These are phyloP conservation scores for Leccinum subrobustum DNA, from an alignment of 1,284 basidiomycete species.

Conservation along the genomic window DNA sequence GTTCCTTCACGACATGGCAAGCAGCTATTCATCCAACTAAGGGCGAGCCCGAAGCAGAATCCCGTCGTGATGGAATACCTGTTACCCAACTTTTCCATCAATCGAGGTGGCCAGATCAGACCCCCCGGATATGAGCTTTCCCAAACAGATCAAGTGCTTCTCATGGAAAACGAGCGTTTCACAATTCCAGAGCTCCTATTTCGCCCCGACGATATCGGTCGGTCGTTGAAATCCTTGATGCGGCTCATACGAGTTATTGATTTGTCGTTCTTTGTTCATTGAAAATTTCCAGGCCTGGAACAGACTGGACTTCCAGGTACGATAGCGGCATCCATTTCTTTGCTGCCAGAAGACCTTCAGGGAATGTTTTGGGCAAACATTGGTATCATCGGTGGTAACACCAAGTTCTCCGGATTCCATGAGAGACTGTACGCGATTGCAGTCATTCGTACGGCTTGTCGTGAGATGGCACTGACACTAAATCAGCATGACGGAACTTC, in stretches of 20 bases:
- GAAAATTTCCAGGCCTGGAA: slow-evolving; percentile 59
- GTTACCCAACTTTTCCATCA: slow-evolving; percentile 81
- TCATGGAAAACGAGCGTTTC: slow-evolving; percentile 90
- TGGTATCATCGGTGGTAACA: slow-evolving; percentile 83
- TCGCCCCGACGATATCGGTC: slow-evolving; percentile 85
- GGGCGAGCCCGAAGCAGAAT: slow-evolving; percentile 53
- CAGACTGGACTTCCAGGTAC: slow-evolving; percentile 79
- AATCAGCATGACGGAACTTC: slow-evolving; percentile 63
- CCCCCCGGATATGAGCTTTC: slow-evolving; percentile 48
- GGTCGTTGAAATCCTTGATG: slow-evolving; percentile 27
- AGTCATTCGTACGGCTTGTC: slow-evolving; percentile 14
- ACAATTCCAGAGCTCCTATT: slow-evolving; percentile 88
- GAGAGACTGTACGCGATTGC: slow-evolving; percentile 62
- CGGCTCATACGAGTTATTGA: slow-evolving; percentile 2
- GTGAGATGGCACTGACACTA: slow-evolving; percentile 13
- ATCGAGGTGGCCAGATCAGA: slow-evolving; percentile 69
- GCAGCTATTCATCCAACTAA: slow-evolving; percentile 29
- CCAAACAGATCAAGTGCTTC: slow-evolving; percentile 76
- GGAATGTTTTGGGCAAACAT: slow-evolving; percentile 96
- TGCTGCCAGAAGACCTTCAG: slow-evolving; percentile 74
- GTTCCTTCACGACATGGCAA: slow-evolving; percentile 16
- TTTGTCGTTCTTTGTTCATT: slow-evolving; percentile 3
- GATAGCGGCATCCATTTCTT: slow-evolving; percentile 71
- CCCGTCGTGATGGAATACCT: slow-evolving; percentile 84
- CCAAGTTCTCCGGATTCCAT: slow-evolving; percentile 72